Base-by-base conservation (phyloP, 371 early-diverging fungal species). In the Apophysomyces variabilis region DNA sequence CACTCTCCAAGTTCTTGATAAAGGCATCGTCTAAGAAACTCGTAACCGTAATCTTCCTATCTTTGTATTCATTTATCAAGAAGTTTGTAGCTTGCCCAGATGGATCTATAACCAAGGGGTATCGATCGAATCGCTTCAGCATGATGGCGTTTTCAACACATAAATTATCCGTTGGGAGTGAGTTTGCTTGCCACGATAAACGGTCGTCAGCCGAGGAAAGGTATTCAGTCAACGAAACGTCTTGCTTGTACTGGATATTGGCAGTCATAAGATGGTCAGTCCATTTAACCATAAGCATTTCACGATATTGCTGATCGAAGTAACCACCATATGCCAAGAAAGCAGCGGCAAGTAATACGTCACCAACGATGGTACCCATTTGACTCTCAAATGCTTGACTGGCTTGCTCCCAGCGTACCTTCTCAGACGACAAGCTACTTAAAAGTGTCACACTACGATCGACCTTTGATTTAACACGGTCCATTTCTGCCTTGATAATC, bases 301-400 rank as follows among this genome's bases (percentile, higher is more conserved):
- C 91, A 68, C 99, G 93, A 73, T 96, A 92, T 65, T 94, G 92
- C 79, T 98, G 99, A 77, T 96, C 98, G 85, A 96, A 98, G 88
- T 91, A 95, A 41, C 99, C 99, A 39, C 92, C 95, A 74, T 99
- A 99, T 1, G 98, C 94, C 62, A 98, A 75, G 81, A 97, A 96
- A 4, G 97, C 98, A 3, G 96, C 85, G 1, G 95, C 88, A 43
- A 99, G 76, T 38, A 99, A 72, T n/a, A 95, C 95, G 72, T 99
- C 99, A 66, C 99, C 99, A n/a, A 96, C 95, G 61, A 99, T 93
- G 12, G 98, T 98, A 9, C 91, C 93, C 97, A 99, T 97, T 79
- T 98, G 97, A 14, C 87, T 90, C 61, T 91, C 95, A 72, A 99
- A 99, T 8, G 96, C 89, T 62, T 92, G 90, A 68, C 96, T 94